Conservation (phyloP, 169 alveolate species). For the Plasmodium coatneyi region DNA sequence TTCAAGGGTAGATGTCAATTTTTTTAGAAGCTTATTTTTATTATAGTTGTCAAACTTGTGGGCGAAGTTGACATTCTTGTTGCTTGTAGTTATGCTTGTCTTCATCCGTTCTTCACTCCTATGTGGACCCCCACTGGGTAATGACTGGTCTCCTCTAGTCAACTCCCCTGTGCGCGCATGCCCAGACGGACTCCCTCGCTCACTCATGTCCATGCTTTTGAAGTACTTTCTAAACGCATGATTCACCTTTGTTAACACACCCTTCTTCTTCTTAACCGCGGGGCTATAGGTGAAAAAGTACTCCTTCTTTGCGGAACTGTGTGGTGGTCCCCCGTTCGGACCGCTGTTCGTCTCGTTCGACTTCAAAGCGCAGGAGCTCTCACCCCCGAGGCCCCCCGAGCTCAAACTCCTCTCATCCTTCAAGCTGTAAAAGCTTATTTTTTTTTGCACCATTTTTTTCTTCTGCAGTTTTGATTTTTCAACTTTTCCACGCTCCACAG, state of each 20-base stretch:
- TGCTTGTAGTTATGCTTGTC: constrained; percentile 3
- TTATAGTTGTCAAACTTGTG: constrained; percentile 57
- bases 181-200: not conserved
- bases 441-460: constrained; percentile 19
- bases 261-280: constrained; percentile 18
- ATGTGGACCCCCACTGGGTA: not conserved
- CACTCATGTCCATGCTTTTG: constrained; percentile 8
- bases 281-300: constrained; percentile 19
- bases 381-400: not conserved
- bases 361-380: constrained; percentile 17
- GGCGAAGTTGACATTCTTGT: constrained; percentile 30
- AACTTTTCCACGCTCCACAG: not conserved
- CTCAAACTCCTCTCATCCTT: constrained; percentile 11
- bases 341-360: constrained; percentile 18
- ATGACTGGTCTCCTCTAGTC: not conserved
- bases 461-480: not conserved
- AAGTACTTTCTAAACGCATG: constrained; percentile 8
- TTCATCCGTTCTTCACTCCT: not conserved
- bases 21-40: constrained; percentile 41
- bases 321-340: not conserved
- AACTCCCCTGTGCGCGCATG: not conserved
- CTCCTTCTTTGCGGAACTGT: constrained; percentile 8
- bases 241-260: constrained; percentile 30
- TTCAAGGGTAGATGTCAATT: constrained; percentile 47
- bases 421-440: constrained; percentile 51